Conservation (phyloP, 768 basidiomycete species). For the Agrocybe pediades region DNA sequence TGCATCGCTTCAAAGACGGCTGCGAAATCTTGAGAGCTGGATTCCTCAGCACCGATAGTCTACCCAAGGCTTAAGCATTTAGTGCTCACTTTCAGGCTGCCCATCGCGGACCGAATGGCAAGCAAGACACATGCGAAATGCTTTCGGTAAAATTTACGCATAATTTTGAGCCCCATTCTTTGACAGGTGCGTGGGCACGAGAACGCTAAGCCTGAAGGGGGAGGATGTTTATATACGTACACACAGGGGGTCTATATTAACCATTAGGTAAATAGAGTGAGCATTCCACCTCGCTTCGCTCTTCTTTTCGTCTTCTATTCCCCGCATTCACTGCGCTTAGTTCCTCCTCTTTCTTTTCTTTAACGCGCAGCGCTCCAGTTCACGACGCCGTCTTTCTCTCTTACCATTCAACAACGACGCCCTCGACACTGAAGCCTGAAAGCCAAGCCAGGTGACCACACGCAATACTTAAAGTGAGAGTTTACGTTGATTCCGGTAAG, state of each 20-base stretch:
- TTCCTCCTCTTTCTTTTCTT: background rate
- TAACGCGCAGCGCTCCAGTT: background rate
- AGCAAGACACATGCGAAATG: no score
- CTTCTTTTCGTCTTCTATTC: slow-evolving; percentile 5
- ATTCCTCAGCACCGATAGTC: no score
- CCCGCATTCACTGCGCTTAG: slow-evolving; percentile 8
- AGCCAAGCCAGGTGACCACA: no score
- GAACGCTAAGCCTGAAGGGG: slow-evolving; percentile 14
- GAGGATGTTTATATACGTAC: slow-evolving; percentile 7
- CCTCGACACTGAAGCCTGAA: no score
- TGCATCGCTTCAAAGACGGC: no score
- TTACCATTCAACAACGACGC: no score
- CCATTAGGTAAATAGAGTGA: slow-evolving; percentile 8
- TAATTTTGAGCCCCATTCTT: slow-evolving; percentile 11
- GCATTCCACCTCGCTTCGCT: background rate
- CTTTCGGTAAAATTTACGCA: no score
- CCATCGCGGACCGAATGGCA: no score
- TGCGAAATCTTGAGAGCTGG: no score
- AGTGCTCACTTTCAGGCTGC: no score
- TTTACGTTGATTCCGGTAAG: background rate
- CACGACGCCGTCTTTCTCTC: background rate
- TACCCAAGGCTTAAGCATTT: no score
- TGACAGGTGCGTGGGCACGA: slow-evolving; percentile 15
- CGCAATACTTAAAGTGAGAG: no score
- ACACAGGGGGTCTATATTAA: slow-evolving; percentile 6